Conservation (phyloP, 352 stramenopile species). For the Nannochloropsis limnetica region DNA sequence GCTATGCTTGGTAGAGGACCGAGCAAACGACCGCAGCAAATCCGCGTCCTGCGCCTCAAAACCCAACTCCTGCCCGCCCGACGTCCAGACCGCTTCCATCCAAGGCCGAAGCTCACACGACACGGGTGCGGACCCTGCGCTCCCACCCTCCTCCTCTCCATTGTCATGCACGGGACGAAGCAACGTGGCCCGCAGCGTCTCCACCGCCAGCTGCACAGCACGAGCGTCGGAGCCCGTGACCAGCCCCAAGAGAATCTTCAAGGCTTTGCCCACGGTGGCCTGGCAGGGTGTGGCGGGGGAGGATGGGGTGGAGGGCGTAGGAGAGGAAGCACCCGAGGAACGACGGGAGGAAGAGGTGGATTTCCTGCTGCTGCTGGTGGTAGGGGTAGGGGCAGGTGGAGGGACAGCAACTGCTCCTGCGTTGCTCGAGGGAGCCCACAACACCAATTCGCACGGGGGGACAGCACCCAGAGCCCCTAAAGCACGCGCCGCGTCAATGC, state of each 20-base stretch:
- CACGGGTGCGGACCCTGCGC: not conserved
- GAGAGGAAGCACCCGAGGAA: not conserved
- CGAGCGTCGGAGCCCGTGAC: not conserved
- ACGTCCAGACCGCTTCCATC: constrained; percentile 14
- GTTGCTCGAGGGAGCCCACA: not conserved
- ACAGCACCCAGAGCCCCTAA: constrained; percentile 6
- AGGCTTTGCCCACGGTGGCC: not conserved
- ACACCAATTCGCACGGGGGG: not conserved
- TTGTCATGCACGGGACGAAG: not conserved
- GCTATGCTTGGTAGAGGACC: not conserved
- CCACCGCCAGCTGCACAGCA: constrained; percentile 31
- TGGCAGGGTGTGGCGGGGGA: not conserved
- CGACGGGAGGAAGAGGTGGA: not conserved
- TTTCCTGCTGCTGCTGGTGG: not conserved
- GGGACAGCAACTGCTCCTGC: not conserved
- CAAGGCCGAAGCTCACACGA: not conserved
- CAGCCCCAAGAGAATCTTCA: not conserved
- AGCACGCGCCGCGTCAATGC: not conserved
- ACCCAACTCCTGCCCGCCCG: not conserved
- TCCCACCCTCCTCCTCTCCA: not conserved
- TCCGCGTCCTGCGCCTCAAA: not conserved
- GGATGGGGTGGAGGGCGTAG: not conserved
- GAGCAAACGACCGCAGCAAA: not conserved
- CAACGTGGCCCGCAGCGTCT: constrained; percentile 3
- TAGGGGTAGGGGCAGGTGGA: not conserved